A percentile compares a stretch with the other conserved stretches of the same genome.
These are phyloP conservation scores for Euphrasia confusa DNA, from an alignment of 257 asterid species.

Conservation along the genomic window DNA sequence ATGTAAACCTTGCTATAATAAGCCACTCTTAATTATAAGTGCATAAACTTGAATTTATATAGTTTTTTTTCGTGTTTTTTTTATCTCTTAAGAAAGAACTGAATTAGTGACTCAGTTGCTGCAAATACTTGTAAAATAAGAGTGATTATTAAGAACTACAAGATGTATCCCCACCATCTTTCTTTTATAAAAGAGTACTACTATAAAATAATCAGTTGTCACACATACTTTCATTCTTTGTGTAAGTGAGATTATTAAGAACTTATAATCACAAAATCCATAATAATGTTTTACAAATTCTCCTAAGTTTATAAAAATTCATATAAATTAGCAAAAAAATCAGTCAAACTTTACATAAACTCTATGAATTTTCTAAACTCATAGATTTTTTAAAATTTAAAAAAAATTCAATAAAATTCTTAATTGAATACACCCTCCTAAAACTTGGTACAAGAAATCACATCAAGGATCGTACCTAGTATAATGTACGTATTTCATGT, in stretches of 20 bases:
- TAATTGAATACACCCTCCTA: too few species aligned
- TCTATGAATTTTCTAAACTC: too few species aligned
- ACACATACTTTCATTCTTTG: background rate
- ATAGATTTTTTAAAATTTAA: too few species aligned
- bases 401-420: too few species aligned
- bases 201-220: constrained; percentile 6
- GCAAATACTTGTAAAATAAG: constrained; percentile 12
- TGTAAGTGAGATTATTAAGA: background rate
- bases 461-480: too few species aligned
- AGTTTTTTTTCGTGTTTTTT: constrained; percentile 2
- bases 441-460: too few species aligned
- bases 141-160: constrained; percentile 10
- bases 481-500: too few species aligned
- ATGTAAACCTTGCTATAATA: constrained; percentile 4
- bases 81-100: background rate
- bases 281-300: too few species aligned
- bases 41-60: constrained; percentile 6
- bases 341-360: too few species aligned
- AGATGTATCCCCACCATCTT: background rate
- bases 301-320: too few species aligned
- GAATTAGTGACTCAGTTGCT: constrained; percentile 10
- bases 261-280: too few species aligned
- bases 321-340: too few species aligned
- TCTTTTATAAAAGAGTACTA: background rate
- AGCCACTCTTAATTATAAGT: constrained; percentile 18